Conservation (phyloP, 441 rosid species). For the Erodium moschatum region DNA sequence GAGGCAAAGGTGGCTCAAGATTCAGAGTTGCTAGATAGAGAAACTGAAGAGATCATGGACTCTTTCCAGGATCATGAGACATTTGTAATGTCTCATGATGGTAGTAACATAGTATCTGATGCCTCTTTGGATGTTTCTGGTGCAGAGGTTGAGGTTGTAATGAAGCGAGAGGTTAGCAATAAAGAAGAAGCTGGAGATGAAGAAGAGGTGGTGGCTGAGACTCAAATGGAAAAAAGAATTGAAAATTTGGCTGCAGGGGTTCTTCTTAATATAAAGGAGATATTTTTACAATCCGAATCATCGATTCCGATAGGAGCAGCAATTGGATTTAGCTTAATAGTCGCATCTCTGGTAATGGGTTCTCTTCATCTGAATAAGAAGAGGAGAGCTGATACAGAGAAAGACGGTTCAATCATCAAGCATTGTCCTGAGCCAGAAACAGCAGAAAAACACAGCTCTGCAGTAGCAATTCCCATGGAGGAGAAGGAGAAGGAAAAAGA, state of each 20-base stretch:
- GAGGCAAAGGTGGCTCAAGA: constrained; percentile 10
- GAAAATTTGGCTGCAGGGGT: too few species aligned
- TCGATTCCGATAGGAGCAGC: constrained; percentile 13
- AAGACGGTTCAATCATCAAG: constrained; percentile 8
- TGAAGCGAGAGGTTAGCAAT: background rate
- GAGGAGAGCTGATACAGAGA: constrained; percentile 9
- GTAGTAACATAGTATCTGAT: background rate
- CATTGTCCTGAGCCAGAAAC: background rate
- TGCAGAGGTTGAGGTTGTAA: constrained; percentile 14
- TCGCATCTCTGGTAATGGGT: constrained; percentile 20
- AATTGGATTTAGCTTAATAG: constrained; percentile 15
- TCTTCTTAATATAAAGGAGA: too few species aligned
- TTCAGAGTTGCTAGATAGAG: too few species aligned
- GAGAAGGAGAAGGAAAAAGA: background rate
- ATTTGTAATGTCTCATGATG: background rate
- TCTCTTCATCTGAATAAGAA: constrained; percentile 16
- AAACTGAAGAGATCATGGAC: too few species aligned
- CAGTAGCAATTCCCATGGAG: background rate
- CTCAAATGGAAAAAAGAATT: background rate
- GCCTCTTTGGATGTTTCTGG: constrained; percentile 12
- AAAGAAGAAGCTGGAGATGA: background rate
- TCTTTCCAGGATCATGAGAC: background rate
- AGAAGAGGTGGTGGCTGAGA: constrained; percentile 19
- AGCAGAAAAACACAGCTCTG: background rate
- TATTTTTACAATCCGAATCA: too few species aligned